Conservation (phyloP, 305 asterid genomes). For the Fraxinus dipetala region DNA sequence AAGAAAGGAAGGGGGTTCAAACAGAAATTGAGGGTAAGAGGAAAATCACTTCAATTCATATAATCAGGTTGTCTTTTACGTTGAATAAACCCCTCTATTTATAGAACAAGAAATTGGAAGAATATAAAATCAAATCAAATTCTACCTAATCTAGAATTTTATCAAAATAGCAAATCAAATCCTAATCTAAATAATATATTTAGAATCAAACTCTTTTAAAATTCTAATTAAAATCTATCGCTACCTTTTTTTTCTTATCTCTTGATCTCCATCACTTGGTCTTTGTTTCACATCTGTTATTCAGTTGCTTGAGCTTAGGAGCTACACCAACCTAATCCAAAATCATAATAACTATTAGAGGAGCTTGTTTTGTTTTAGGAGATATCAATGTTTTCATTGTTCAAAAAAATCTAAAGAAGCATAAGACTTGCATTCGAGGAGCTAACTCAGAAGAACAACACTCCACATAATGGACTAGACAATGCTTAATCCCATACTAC, state of each 20-base stretch:
- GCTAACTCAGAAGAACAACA: background rate
- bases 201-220: too few relatives aligned
- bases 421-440: background rate
- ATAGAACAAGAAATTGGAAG: background rate
- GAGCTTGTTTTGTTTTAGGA: background rate
- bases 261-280: too few relatives aligned
- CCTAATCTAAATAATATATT: too few relatives aligned
- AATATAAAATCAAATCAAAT: too few relatives aligned
- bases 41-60: background rate
- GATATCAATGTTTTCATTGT: background rate
- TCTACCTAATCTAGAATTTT: too few relatives aligned
- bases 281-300: background rate
- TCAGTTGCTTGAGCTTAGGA: background rate
- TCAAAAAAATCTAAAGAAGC: background rate
- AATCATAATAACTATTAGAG: background rate
- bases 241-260: too few relatives aligned
- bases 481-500: background rate
- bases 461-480: background rate
- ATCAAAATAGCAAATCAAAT: too few relatives aligned
- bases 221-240: too few relatives aligned
- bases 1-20: background rate
- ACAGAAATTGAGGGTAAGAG: background rate
- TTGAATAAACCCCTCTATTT: background rate
- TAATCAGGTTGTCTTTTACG: background rate
- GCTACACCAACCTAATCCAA: background rate